These are phyloP conservation scores for Stagonosporopsis chrysanthemi DNA, from an alignment of 2,329 filamentous ascomycete species.

Conservation along the genomic window DNA sequence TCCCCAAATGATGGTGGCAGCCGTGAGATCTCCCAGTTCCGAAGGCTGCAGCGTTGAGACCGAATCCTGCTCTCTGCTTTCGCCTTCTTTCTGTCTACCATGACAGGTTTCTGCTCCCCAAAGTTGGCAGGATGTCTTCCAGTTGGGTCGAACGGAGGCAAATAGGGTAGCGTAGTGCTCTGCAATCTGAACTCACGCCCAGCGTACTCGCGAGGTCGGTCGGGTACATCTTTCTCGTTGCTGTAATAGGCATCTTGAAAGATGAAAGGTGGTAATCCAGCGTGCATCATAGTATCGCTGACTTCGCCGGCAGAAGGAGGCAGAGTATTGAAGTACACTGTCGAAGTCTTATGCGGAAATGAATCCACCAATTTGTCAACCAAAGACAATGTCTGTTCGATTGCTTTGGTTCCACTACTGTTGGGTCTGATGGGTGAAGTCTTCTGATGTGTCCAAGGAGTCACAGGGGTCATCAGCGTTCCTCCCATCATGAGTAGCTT, in stretches of 20 bases:
- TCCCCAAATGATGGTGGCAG: slow-evolving; percentile 74
- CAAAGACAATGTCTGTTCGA: slow-evolving; percentile 30
- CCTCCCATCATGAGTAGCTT: slow-evolving; percentile 28
- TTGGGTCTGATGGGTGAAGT: slow-evolving; percentile 27
- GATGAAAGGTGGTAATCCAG: slow-evolving; percentile 70
- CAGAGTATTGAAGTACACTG: slow-evolving; percentile 46
- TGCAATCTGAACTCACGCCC: slow-evolving; percentile 83
- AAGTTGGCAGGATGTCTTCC: slow-evolving; percentile 64
- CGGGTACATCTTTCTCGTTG: slow-evolving; percentile 81
- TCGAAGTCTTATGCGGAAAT: slow-evolving; percentile 27
- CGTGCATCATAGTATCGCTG: slow-evolving; percentile 63
- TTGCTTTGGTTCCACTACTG: slow-evolving; percentile 26
- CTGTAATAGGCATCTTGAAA: slow-evolving; percentile 90
- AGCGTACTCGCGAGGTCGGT: slow-evolving; percentile 80
- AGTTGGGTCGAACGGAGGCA: slow-evolving; percentile 77
- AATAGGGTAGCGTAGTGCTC: slow-evolving; percentile 77
- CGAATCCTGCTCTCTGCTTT: slow-evolving; percentile 61
- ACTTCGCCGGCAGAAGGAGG: slow-evolving; percentile 59
- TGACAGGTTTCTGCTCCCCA: slow-evolving; percentile 59
- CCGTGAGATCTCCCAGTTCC: slow-evolving; percentile 77
- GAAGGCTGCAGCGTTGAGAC: slow-evolving; percentile 66
- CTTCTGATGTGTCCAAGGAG: slow-evolving; percentile 46
- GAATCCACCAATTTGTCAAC: slow-evolving; percentile 24
- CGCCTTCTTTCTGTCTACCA: slow-evolving; percentile 61
- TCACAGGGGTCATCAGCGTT: slow-evolving; percentile 33